Conservation (phyloP, 2,329 filamentous ascomycete species). For the Exophiala spinifera region DNA sequence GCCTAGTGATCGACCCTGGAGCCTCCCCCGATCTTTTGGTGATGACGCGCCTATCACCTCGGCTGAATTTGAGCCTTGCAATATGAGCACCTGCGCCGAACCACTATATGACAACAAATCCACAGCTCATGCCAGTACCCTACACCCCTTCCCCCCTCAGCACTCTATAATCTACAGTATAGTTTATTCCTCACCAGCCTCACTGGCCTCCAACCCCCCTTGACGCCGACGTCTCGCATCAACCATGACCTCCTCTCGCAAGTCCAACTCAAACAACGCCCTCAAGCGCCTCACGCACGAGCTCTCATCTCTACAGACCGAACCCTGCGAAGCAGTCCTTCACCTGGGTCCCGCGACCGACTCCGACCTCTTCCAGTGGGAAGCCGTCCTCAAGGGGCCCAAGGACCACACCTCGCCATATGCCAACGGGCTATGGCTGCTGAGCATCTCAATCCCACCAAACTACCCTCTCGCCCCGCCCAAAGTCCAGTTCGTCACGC, state of each 20-base stretch:
- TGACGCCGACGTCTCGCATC: too few relatives aligned
- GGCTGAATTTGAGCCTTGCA: neutral
- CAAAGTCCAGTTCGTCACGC: slow-evolving; percentile 74
- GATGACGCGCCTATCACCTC: neutral
- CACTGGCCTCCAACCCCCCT: too few relatives aligned
- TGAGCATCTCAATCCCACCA: slow-evolving; percentile 70
- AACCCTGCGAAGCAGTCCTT: slow-evolving; percentile 56
- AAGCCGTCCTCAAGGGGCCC: slow-evolving; percentile 59
- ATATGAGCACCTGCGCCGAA: neutral
- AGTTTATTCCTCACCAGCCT: neutral
- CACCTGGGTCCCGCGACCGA: slow-evolving; percentile 57
- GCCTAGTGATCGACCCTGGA: too few relatives aligned
- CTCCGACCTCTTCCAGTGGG: slow-evolving; percentile 57
- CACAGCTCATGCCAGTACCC: neutral
- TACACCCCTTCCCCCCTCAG: too few relatives aligned
- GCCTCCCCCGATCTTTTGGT: neutral
- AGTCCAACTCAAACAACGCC: slow-evolving; percentile 31
- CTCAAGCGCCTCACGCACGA: slow-evolving; percentile 62
- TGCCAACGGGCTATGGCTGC: slow-evolving; percentile 73
- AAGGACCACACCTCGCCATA: slow-evolving; percentile 27
- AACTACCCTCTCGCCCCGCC: slow-evolving; percentile 79
- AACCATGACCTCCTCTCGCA: slow-evolving; percentile 7
- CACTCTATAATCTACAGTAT: neutral
- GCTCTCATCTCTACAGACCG: slow-evolving; percentile 55
- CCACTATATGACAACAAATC: neutral